phyloP scores from a whole-genome alignment of 306 rosid species.

The Inga leiocalycina region DNA sequence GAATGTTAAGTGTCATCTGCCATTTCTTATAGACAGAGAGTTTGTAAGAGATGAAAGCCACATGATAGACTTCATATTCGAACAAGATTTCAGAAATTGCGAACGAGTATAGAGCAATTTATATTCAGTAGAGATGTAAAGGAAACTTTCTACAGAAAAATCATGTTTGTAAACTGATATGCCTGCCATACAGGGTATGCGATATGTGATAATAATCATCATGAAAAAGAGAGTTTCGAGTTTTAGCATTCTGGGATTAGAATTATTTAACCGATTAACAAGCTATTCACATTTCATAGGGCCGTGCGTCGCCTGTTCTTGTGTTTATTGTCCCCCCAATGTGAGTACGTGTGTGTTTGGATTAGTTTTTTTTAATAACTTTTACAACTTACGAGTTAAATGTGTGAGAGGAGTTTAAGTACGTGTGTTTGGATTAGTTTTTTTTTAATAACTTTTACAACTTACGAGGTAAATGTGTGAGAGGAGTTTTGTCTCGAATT shows the following conservation, averaged over 20 bases:
- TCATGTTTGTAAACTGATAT: neutral
- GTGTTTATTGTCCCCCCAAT: neutral
- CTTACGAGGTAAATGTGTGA: too few relatives aligned
- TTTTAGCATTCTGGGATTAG: neutral
- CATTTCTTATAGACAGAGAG: neutral
- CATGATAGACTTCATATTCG: too few relatives aligned
- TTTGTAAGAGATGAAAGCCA: neutral
- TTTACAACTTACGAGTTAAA: too few relatives aligned
- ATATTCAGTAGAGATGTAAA: neutral
- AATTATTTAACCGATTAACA: neutral
- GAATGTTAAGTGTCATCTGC: neutral
- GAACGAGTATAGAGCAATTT: neutral
- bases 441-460: too few relatives aligned
- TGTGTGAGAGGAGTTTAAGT: too few relatives aligned
- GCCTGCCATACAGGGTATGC: neutral
- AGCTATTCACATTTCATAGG: neutral
- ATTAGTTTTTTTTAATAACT: too few relatives aligned
- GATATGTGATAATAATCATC: neutral
- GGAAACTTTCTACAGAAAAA: neutral
- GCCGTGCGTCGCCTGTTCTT: neutral
- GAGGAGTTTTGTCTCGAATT: too few relatives aligned
- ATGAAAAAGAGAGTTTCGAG: neutral
- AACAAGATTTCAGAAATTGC: neutral
- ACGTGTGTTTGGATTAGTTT: too few relatives aligned
- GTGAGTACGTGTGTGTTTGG: too few relatives aligned